Evolutionary conservation across 2,329 filamentous ascomycete species (phyloP).

Genomic region (Mycocentrospora acerina): DNA sequence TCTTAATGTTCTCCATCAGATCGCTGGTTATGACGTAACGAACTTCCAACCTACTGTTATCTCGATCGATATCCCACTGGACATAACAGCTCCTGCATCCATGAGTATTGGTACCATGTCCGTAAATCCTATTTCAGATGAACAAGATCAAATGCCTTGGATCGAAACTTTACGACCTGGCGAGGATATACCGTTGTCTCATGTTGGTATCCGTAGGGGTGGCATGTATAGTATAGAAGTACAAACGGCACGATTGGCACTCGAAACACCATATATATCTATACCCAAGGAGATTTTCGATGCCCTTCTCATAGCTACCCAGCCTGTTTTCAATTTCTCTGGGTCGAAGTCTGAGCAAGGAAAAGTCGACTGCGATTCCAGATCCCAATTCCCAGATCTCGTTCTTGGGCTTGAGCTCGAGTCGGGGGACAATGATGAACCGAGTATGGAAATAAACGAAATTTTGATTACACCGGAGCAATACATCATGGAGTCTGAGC

Average conservation of each 20-base stretch:
- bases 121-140: background rate
- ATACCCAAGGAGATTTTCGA: slow-evolving; percentile 16
- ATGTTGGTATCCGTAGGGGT: slow-evolving; percentile 18
- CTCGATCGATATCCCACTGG: slow-evolving; percentile 6
- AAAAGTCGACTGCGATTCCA: slow-evolving; percentile 13
- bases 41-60: slow-evolving; percentile 1
- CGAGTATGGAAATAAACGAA: slow-evolving; percentile 4
- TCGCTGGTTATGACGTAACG: background rate
- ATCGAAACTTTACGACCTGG: slow-evolving; percentile 5
- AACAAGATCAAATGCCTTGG: slow-evolving; percentile 1
- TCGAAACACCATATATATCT: slow-evolving; percentile 15
- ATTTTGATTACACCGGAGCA: slow-evolving; percentile 17
- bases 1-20: background rate
- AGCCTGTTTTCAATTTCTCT: slow-evolving; percentile 1
- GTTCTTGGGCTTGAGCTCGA: slow-evolving; percentile 12
- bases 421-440: background rate
- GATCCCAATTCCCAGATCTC: slow-evolving; percentile 15
- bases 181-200: slow-evolving; percentile 7
- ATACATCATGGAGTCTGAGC: slow-evolving; percentile 13
- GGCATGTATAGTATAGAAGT: slow-evolving; percentile 13
- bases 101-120: background rate
- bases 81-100: slow-evolving; percentile 1
- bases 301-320: slow-evolving; percentile 16
- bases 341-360: slow-evolving; percentile 1
- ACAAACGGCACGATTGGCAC: slow-evolving; percentile 7